These are phyloP conservation scores for Monosporascus cannonballus DNA, from an alignment of 2,329 filamentous ascomycete genomes.

Conservation along the genomic window DNA sequence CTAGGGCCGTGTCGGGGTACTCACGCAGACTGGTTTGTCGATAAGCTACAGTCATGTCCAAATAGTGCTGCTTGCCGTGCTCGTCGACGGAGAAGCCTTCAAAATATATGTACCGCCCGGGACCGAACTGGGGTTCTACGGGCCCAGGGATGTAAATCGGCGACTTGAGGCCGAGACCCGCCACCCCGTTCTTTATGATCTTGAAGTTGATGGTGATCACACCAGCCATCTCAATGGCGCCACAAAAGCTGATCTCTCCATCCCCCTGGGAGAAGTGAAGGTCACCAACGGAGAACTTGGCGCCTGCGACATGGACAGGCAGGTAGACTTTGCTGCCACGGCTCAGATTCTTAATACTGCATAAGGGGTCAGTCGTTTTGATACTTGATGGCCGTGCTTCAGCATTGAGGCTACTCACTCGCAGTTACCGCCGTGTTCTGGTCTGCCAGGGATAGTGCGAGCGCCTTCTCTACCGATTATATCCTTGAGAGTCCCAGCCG, in stretches of 20 bases:
- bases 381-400: not conserved
- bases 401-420: slow-evolving; percentile 38
- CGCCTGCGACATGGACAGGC: slow-evolving; percentile 78
- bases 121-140: slow-evolving; percentile 82
- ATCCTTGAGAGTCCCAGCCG: slow-evolving; percentile 49
- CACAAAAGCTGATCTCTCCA: slow-evolving; percentile 83
- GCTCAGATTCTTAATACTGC: slow-evolving; percentile 71
- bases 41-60: slow-evolving; percentile 83
- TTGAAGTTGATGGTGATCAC: slow-evolving; percentile 86
- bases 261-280: slow-evolving; percentile 85
- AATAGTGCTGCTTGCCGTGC: slow-evolving; percentile 80
- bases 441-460: slow-evolving; percentile 75
- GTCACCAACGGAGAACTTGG: slow-evolving; percentile 87
- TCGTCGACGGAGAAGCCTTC: slow-evolving; percentile 90
- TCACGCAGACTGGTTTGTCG: slow-evolving; percentile 66
- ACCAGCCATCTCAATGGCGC: slow-evolving; percentile 91
- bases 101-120: slow-evolving; percentile 75
- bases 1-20: slow-evolving; percentile 9
- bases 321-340: slow-evolving; percentile 78
- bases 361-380: too few species aligned
- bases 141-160: slow-evolving; percentile 84
- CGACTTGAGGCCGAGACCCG: slow-evolving; percentile 68
- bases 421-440: slow-evolving; percentile 85
- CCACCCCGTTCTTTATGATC: slow-evolving; percentile 76
- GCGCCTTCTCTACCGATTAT: slow-evolving; percentile 75